Evolutionary conservation across 2,329 filamentous ascomycete genomes (phyloP).

Genomic region (Trichoderma koningiopsis): DNA sequence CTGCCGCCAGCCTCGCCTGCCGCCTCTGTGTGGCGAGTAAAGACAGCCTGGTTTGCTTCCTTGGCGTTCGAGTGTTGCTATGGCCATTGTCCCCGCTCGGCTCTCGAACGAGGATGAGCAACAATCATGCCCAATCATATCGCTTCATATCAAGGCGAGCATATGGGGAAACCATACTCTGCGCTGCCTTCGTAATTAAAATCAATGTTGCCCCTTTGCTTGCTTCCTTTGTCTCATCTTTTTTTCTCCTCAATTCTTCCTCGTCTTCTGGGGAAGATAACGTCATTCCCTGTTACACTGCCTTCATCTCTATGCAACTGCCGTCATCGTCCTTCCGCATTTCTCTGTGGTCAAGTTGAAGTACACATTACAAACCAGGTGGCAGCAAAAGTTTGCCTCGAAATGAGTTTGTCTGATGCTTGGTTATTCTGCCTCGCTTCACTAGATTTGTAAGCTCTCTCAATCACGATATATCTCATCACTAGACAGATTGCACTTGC

Average conservation of each 20-base stretch:
- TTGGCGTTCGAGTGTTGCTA: not conserved
- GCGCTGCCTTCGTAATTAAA: not conserved
- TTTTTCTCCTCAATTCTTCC: not conserved
- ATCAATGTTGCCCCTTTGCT: not conserved
- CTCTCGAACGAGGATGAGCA: not conserved
- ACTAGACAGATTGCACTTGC: conserved; percentile 11
- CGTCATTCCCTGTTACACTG: not conserved
- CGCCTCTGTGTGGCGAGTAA: conserved; percentile 4
- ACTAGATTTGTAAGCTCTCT: conserved; percentile 13
- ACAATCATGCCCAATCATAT: conserved; percentile 11
- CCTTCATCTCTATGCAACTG: not conserved
- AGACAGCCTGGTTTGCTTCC: not conserved
- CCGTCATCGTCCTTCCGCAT: not conserved
- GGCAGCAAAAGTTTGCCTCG: conserved; percentile 5
- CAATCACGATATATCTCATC: not conserved
- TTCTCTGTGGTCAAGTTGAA: not conserved
- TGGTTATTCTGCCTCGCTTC: conserved; percentile 28
- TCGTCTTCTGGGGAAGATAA: not conserved
- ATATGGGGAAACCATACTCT: not conserved
- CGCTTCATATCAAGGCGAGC: conserved; percentile 7
- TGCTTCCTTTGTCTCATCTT: not conserved
- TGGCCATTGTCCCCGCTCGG: not conserved
- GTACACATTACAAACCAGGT: conserved; percentile 7
- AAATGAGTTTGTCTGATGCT: conserved; percentile 20
- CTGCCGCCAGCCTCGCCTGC: conserved; percentile 7